Evolutionary conservation across 2,329 filamentous ascomycete species (phyloP).

Genomic region (Fusarium sterilihyphosum): DNA sequence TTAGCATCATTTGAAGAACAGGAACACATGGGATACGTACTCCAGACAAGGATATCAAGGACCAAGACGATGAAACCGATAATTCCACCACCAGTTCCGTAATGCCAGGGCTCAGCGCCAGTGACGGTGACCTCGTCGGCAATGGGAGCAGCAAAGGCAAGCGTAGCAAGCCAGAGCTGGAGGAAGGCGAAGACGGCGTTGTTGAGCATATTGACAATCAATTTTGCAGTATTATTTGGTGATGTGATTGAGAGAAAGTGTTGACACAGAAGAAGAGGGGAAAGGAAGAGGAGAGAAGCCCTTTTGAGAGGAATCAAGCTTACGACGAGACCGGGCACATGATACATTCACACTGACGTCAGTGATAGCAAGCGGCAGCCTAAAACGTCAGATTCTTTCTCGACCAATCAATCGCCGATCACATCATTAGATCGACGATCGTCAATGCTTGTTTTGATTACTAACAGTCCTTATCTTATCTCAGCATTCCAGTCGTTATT

Average conservation of each 20-base stretch:
- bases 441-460: background rate
- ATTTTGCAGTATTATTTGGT: background rate
- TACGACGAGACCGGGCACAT: constrained; percentile 15
- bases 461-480: background rate
- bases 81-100: constrained; percentile 69
- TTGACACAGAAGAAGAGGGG: background rate
- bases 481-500: background rate
- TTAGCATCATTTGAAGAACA: background rate
- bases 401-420: background rate
- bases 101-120: constrained; percentile 61
- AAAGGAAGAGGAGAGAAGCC: background rate
- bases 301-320: constrained; percentile 18
- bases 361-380: constrained; percentile 6
- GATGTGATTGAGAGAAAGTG: background rate
- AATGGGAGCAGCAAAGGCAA: constrained; percentile 57
- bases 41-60: constrained; percentile 70
- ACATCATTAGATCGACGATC: background rate
- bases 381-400: background rate
- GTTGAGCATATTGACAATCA: constrained; percentile 20
- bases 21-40: constrained; percentile 53
- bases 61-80: constrained; percentile 69
- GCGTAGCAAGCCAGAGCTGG: constrained; percentile 58
- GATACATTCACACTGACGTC: constrained; percentile 18
- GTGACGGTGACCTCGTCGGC: constrained; percentile 46
- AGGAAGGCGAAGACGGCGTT: constrained; percentile 32